These are phyloP conservation scores for Chalciporus sphaerocephalus DNA, from an alignment of 768 basidiomycete genomes.

Conservation along the genomic window DNA sequence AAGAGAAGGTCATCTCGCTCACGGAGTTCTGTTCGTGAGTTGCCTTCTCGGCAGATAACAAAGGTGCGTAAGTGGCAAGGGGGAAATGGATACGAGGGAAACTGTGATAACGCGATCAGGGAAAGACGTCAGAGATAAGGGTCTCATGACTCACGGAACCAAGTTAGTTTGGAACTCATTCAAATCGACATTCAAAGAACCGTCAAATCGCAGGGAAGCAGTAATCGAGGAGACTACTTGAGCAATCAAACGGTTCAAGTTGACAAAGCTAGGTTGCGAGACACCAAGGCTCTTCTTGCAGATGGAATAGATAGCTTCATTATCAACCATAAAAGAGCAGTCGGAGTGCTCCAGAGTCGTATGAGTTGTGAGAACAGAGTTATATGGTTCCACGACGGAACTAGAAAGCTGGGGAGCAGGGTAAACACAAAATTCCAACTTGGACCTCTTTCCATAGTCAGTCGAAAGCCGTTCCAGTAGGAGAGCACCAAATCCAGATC, in stretches of 20 bases:
- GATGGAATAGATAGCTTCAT: conserved; percentile 99
- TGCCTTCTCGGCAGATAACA: conserved; percentile 93
- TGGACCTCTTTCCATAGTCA: conserved; percentile 99
- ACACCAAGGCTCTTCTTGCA: conserved; percentile 95
- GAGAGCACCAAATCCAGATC: conserved; percentile 97
- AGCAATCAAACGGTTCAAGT: conserved; percentile 94
- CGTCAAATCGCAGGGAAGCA: conserved; percentile 94
- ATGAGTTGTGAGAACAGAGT: conserved; percentile 96
- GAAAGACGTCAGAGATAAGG: neutral
- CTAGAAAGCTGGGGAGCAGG: conserved; percentile 91
- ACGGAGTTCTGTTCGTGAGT: conserved; percentile 97
- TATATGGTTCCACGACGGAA: conserved; percentile 99
- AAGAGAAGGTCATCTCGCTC: conserved; percentile 96
- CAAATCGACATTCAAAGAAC: conserved; percentile 94
- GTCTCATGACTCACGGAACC: conserved; percentile 68
- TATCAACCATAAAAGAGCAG: conserved; percentile 99
- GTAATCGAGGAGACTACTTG: conserved; percentile 99
- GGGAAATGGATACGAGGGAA: conserved; percentile 99
- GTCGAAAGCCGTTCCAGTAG: conserved; percentile 94
- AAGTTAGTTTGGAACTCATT: conserved; percentile 99
- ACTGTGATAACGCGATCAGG: conserved; percentile 34
- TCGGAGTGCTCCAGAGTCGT: conserved; percentile 99
- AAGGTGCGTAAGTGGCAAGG: conserved; percentile 90
- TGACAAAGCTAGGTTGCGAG: conserved; percentile 80
- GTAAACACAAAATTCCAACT: conserved; percentile 97